Evolutionary conservation across 2,329 filamentous ascomycete genomes (phyloP), one percentile per base, ranked within the genome.

Genomic region (Nothophaeocryptopus gaeumannii): DNA sequence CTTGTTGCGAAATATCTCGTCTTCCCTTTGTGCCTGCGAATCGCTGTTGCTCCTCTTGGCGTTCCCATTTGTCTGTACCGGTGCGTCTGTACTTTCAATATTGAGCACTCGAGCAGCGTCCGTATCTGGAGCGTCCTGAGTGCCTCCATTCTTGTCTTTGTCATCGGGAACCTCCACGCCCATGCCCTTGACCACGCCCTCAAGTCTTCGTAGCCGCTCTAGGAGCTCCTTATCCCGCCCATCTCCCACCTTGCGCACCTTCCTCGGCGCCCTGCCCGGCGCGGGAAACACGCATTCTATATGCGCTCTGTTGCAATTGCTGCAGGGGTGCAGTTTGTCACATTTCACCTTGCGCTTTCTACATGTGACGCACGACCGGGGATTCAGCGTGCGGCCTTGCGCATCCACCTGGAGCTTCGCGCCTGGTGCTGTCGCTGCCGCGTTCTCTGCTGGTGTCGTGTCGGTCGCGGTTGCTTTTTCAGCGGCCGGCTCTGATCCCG

Each of bases 281-380:
- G 85, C 83, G 1, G 86, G 86, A 63, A 88, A 90, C 41, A 88
- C 73, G 67, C 86, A 90, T 58, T 85, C 80, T 50, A 86, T 86
- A 59, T 83, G 73, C 35, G 84, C 84, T 56, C 84, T 81, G 36
- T 80, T 79, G 67, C 86, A 90, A 67, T 90, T 89, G 60, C 82
- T 82, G 68, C 86, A 90, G 12, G 86, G 84, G 74, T 88, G 82
- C 61, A 81, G 78, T 72, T 89, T 89, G 72, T 90, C 85, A 75
- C 86, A 90, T 62, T 85, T 85, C 47, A 90, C 86, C 68, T 88
- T 86, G 54, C 83, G 74, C 38, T 75, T 72, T 9, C 78, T 67
- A 60, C 78, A 80, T 26, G 76, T 79, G 12, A 79, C 73, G 56
- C 78, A 80, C 20, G 72, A 75, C 36, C 70, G 57, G 7, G 68